Evolutionary conservation across 345 rosid genomes (phyloP), one percentile per base, ranked within the genome.

Genomic region (Orychophragmus violaceus): DNA sequence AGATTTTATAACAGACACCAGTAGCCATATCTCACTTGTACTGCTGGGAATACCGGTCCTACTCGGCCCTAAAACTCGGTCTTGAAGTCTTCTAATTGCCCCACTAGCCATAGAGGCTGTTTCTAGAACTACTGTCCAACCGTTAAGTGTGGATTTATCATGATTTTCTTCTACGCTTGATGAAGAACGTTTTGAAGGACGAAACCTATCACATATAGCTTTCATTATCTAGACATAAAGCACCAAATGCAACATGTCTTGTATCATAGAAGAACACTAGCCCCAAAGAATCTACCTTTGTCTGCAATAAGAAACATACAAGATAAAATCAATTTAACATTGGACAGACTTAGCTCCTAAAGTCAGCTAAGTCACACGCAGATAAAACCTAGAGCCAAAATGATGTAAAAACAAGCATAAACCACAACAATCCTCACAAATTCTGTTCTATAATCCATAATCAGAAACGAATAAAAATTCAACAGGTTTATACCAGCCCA

Each of bases 1-100:
- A 83, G 77, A 88, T 78, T 77, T 78, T 81, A 77, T 93, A 84
- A 74, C 85, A 78, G 12, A 77, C 74, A 36, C 98, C 13, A 93
- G 78, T 66, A 93, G 88, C 97, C 98, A 90, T 75, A 93, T 83
- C 62, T 88, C 96, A 54, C 85, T 81, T 23, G 86, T 81, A 41
- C 77, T 63, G 79, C 76, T 84, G 44, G 88, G 69, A 49, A 90
- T 45, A 45, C 96, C 95, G 19, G 81, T 84, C 74, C 80, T 84
- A 74, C 78, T 67, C 0, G 84, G 79, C 48, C 98, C 95, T 48
- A 93, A 74, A 39, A 90, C 87, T 45, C 89, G 82, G 49, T 93
- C 98, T 6, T 90, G 98, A 73, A 90, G 62, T 78, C 94, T 82
- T 89, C 88, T 86, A 88, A 93, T 88, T 66, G 98, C 80, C 59